Evolutionary conservation across 768 basidiomycete genomes (phyloP).

Genomic region (Termitomyces sp.): DNA sequence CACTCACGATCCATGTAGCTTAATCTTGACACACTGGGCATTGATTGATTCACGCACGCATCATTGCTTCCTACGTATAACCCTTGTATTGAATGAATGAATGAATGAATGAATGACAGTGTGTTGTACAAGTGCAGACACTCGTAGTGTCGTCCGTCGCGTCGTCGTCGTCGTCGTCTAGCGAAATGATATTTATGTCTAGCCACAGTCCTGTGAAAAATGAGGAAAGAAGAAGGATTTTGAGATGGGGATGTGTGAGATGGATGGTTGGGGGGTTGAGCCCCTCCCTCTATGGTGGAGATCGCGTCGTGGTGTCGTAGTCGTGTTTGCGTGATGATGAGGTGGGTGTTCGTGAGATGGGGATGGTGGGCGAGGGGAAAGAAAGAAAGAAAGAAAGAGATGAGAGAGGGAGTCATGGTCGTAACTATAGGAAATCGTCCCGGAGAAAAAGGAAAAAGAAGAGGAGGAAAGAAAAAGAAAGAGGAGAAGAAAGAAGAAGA

Average conservation of each 20-base stretch:
- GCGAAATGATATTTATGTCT: constrained; percentile 13
- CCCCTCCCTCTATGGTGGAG: background rate
- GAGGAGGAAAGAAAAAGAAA: too few relatives aligned
- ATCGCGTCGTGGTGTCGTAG: too few relatives aligned
- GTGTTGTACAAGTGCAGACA: constrained; percentile 23
- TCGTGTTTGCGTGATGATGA: background rate
- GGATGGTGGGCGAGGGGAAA: too few relatives aligned
- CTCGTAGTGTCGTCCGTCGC: constrained; percentile 8
- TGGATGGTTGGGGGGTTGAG: background rate
- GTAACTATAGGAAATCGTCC: background rate
- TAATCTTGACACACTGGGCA: background rate
- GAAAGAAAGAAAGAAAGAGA: too few relatives aligned
- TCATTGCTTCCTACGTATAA: constrained; percentile 9
- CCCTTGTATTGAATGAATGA: too few relatives aligned
- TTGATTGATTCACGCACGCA: background rate
- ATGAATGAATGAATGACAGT: too few relatives aligned
- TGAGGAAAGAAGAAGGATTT: background rate
- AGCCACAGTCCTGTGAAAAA: constrained; percentile 12
- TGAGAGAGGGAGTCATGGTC: too few relatives aligned
- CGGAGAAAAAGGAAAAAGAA: background rate
- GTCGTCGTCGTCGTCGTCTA: too few relatives aligned
- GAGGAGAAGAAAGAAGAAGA: too few relatives aligned
- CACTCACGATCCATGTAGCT: constrained; percentile 1
- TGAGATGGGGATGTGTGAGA: background rate
- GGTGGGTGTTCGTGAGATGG: background rate